These are phyloP conservation scores for Pouteria campechiana DNA, from an alignment of 179 eudicot genomes.

Conservation along the genomic window DNA sequence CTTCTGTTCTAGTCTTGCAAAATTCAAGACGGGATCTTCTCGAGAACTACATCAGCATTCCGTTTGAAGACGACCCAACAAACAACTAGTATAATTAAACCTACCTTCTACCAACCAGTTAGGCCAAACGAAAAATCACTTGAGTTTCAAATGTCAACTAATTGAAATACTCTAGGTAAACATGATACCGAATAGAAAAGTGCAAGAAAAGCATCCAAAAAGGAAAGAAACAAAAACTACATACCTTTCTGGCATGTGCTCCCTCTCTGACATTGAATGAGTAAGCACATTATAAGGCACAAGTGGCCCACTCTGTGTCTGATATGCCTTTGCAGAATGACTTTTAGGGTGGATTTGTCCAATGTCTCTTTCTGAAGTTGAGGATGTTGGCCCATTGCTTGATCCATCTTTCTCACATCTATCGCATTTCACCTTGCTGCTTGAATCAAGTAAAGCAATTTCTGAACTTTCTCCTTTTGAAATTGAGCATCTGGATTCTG, in stretches of 20 bases:
- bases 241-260: conserved; percentile 59
- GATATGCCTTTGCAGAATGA: conserved; percentile 40
- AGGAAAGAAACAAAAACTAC: conserved; percentile 2
- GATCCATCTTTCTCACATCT: conserved; percentile 24
- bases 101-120: no score
- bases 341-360: conserved; percentile 33
- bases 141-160: no score
- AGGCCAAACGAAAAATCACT: no score
- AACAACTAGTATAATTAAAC: no score
- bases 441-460: conserved; percentile 25
- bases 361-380: conserved; percentile 34
- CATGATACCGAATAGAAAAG: no score
- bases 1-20: no score
- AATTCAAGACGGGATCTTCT: no score
- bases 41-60: no score
- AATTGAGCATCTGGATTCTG: conserved; percentile 16
- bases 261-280: conserved; percentile 55
- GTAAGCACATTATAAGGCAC: conserved; percentile 57
- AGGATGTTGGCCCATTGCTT: conserved; percentile 31
- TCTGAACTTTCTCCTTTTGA: conserved; percentile 30
- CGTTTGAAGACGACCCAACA: no score
- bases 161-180: no score
- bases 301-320: conserved; percentile 85
- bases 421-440: conserved; percentile 29
- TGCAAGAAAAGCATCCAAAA: no score